Conservation (phyloP, 345 rosid species). For the Turnera subulata region DNA sequence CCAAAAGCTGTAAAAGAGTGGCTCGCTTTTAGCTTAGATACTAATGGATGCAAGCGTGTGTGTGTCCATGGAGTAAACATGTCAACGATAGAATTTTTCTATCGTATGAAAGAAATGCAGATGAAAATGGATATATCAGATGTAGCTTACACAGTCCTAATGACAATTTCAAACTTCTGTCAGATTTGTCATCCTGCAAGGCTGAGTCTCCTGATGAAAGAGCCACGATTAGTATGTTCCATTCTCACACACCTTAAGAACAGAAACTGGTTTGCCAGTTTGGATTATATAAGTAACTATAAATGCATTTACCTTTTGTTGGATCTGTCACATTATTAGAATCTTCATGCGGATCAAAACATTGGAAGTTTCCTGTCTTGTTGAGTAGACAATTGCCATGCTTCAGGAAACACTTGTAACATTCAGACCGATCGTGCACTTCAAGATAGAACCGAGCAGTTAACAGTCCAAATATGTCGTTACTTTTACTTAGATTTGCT, state of each 20-base stretch:
- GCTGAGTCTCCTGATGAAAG: not conserved
- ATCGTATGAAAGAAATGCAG: not conserved
- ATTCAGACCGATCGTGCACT: not conserved
- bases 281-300: not conserved
- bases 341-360: conserved; percentile 12
- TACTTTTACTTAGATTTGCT: not conserved
- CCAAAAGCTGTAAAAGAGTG: conserved; percentile 23
- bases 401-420: not conserved
- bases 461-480: conserved; percentile 10
- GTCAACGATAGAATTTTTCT: not conserved
- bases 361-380: not conserved
- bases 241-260: too few relatives aligned
- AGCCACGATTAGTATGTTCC: not conserved
- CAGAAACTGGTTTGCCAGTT: not conserved
- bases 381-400: conserved; percentile 3
- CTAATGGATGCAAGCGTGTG: not conserved
- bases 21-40: not conserved
- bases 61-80: not conserved
- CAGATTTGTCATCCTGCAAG: not conserved
- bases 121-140: not conserved
- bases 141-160: not conserved
- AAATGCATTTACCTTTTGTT: not conserved
- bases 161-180: not conserved
- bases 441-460: conserved; percentile 19
- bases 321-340: not conserved